Base-by-base conservation (phyloP, 1,284 basidiomycete genomes). In the Trichosporon coremiiforme region DNA sequence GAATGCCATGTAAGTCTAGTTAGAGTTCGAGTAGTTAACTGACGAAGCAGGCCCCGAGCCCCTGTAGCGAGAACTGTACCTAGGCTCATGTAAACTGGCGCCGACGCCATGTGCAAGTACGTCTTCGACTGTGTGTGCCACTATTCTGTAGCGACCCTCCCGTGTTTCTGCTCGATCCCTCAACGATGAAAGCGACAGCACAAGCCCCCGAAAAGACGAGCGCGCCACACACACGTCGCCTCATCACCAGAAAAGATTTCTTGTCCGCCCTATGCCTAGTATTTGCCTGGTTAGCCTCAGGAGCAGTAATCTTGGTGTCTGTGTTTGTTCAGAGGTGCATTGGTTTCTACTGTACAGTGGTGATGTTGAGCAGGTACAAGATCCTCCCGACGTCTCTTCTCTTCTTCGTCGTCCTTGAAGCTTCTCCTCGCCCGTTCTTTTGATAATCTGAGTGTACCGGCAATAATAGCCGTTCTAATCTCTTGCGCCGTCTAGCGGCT, bases 291-390 rank as follows among this genome's bases (percentile, higher is more conserved):
- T 10, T 33, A 62, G 29, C 35, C 29, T 33, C 57, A 62, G 31
- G 57, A 62, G 17, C 17, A 53, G 57, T 62, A 62, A 62, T 62
- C 57, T 62, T 62, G 35, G 17, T 35, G 57, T 60, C 15, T 62
- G 17, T 35, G 57, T 60, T 31, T 17, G 25, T n/a, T 62, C 57
- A 62, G 57, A 62, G 57, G 57, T 62, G 57, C 57, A 62, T 62
- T 62, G 50, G 50, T 35, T 62, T 31, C 57, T 62, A 62, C 31
- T 62, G 57, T 62, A 62, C 57, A 62, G 57, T 35, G 15, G 57
- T 33, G 57, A 33, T 62, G 55, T 33, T 62, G 29, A 62, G 57
- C 57, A 33, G 57, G 29, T 62, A 62, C 57, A 62, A 62, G 29
- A 33, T 33, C 57, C 29, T 33, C 57, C 57, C 50, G 41, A 4